These are phyloP conservation scores for Neobulgaria alba DNA, from an alignment of 2,329 filamentous ascomycete species.

Conservation along the genomic window DNA sequence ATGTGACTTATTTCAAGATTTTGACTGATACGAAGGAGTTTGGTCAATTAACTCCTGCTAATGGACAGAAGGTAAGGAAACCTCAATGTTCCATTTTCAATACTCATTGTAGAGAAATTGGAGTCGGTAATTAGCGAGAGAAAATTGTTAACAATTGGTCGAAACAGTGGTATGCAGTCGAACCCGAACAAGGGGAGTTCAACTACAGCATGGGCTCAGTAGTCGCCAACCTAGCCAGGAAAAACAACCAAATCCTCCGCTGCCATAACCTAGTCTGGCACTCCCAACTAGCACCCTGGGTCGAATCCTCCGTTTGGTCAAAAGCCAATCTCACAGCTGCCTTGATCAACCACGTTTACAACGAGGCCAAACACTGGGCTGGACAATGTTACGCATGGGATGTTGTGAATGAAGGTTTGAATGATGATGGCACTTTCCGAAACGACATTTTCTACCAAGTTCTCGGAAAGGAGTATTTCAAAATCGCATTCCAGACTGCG, in stretches of 20 bases:
- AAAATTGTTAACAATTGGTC: background rate
- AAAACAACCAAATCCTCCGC: slow-evolving; percentile 44
- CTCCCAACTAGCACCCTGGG: slow-evolving; percentile 44
- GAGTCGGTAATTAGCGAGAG: slow-evolving; percentile 1
- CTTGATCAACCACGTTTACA: slow-evolving; percentile 51
- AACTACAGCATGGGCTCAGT: slow-evolving; percentile 49
- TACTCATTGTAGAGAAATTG: background rate
- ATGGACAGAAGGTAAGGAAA: slow-evolving; percentile 41
- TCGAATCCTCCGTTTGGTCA: slow-evolving; percentile 40
- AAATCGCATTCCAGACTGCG: slow-evolving; percentile 48
- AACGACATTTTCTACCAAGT: slow-evolving; percentile 44
- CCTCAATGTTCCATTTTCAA: background rate
- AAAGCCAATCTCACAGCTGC: slow-evolving; percentile 45
- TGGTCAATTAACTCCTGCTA: slow-evolving; percentile 56
- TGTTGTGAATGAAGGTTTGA: slow-evolving; percentile 55
- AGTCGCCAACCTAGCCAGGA: slow-evolving; percentile 38
- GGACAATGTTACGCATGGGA: slow-evolving; percentile 42
- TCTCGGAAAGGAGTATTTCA: slow-evolving; percentile 48
- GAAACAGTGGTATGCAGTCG: slow-evolving; percentile 47
- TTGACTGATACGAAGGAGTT: slow-evolving; percentile 49
- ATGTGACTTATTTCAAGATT: slow-evolving; percentile 46
- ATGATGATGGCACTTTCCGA: slow-evolving; percentile 47
- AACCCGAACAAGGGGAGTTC: slow-evolving; percentile 49
- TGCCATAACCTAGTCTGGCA: slow-evolving; percentile 55
- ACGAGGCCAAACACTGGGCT: slow-evolving; percentile 48